Base-by-base conservation (phyloP, 1,139 yeast species). In the Kodamaea sp. region DNA sequence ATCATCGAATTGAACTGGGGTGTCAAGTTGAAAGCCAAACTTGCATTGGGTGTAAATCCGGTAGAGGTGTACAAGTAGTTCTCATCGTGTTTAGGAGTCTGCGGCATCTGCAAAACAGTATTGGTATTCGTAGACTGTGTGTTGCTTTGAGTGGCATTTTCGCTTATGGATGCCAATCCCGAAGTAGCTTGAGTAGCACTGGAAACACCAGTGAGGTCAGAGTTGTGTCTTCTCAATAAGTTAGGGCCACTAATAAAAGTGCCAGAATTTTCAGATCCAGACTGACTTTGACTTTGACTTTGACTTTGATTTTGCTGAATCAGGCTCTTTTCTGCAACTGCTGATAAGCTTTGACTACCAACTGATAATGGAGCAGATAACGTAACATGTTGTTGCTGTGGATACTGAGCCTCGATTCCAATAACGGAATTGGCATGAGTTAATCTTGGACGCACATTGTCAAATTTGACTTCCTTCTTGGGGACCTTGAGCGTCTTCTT, bases 1-100 rank as follows among this genome's bases (percentile, higher is more conserved):
- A 69, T 67, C 55, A 67, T 54, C 11, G 69, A 57, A 44, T 66
- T 68, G 53, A 69, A 65, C 40, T 65, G 73, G 3, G 76, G 74
- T 10, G 74, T 69, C 41, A 67, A 59, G 44, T 64, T 67, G 45
- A 59, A 61, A 9, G 56, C 48, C 35, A 52, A 41, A 32, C 41
- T 39, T 29, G 47, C 38, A 29, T 45, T 49, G 4, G 73, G 73
- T 3, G 73, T 66, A 25, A 63, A 51, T 2, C 71, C 70, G 9
- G 60, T 59, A 14, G 57, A 47, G 13, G 60, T 46, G 32, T 55
- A 53, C 26, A 55, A 41, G 35, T 55, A 63, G 44, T 57, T 57
- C 13, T 66, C 70, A 36, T 59, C 64, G 25, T 42, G 46, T 39
- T 58, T 60, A 5, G 73, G 73, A 7, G 73, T 67, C 38, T 61